Evolutionary conservation across 768 basidiomycete species (phyloP), one percentile per base, ranked within the genome.

Genomic region (Mycena maculata): DNA sequence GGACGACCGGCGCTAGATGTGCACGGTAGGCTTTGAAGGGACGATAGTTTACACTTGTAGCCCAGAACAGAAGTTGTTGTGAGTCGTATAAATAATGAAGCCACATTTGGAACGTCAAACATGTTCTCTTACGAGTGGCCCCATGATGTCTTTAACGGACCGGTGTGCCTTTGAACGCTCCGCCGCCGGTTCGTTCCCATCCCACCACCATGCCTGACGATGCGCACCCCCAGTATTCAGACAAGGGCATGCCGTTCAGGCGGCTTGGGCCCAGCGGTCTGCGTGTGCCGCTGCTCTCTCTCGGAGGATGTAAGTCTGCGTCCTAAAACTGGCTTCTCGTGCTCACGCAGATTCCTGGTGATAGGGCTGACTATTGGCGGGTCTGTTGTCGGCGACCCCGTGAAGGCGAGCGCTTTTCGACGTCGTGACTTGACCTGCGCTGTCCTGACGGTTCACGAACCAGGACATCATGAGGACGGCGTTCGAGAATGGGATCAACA

Each of bases 391-490:
- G 75, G 78, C 2, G 87, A 82, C 48, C 88, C 90, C 0, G 83
- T 86, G 56, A 84, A 81, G 69, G 87, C 48, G 36, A 15, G 58
- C n/a, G n/a, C n/a, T n/a, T n/a, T n/a, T n/a, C n/a, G n/a, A n/a
- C n/a, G n/a, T n/a, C n/a, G n/a, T n/a, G n/a, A n/a, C n/a, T n/a
- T n/a, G n/a, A n/a, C n/a, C n/a, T n/a, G n/a, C n/a, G n/a, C n/a
- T n/a, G n/a, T n/a, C n/a, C n/a, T n/a, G n/a, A n/a, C n/a, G n/a
- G n/a, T n/a, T n/a, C n/a, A n/a, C n/a, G n/a, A n/a, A n/a, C n/a
- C 60, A 90, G 87, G 93, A 94, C n/a, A 90, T 93, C 72, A 90
- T 95, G 76, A 89, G 90, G 76, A 83, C 85, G 1, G 92, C 91
- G 5, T 93, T 90, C 71, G 91, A 94, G 59, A 80, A 86, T 73